A percentile compares a stretch with the other conserved stretches of the same genome.
phyloP scores from a whole-genome alignment of 2,329 filamentous ascomycete genomes.

The Phialemonium atrogriseum region DNA sequence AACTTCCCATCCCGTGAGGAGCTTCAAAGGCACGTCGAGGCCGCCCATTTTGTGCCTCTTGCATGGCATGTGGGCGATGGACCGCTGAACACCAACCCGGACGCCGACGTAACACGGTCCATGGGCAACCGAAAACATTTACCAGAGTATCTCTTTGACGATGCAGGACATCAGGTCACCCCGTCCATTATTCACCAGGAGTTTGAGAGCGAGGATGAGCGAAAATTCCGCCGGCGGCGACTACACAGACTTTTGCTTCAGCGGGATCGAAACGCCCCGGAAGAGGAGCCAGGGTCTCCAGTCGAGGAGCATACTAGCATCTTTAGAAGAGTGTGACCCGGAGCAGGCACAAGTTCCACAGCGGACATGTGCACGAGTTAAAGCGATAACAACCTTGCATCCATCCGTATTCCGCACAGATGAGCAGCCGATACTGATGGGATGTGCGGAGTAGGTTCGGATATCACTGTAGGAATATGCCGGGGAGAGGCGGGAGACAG shows the following conservation, averaged over 20 bases:
- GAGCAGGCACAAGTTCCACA: no score
- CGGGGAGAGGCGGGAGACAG: no score
- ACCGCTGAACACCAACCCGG: constrained; percentile 30
- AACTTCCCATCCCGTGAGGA: constrained; percentile 4
- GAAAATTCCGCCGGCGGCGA: constrained; percentile 33
- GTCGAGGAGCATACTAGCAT: not conserved
- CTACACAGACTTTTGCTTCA: constrained; percentile 34
- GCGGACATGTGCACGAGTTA: no score
- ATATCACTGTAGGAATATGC: no score
- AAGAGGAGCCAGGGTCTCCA: constrained; percentile 23
- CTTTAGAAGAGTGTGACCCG: no score
- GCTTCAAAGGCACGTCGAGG: constrained; percentile 44
- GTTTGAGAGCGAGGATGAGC: constrained; percentile 39
- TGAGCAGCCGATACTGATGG: no score
- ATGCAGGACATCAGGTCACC: constrained; percentile 47
- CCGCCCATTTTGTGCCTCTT: constrained; percentile 42
- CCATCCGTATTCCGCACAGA: no score
- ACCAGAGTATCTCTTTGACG: constrained; percentile 43
- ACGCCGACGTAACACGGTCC: constrained; percentile 8
- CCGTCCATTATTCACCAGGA: constrained; percentile 45
- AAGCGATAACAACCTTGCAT: no score
- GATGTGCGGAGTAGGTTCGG: no score
- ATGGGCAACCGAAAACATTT: constrained; percentile 13
- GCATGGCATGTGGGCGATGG: constrained; percentile 55
- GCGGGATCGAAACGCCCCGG: constrained; percentile 36